Base-by-base conservation (phyloP, 495 filamentous ascomycete genomes). In the Penicillium pancosmium region DNA sequence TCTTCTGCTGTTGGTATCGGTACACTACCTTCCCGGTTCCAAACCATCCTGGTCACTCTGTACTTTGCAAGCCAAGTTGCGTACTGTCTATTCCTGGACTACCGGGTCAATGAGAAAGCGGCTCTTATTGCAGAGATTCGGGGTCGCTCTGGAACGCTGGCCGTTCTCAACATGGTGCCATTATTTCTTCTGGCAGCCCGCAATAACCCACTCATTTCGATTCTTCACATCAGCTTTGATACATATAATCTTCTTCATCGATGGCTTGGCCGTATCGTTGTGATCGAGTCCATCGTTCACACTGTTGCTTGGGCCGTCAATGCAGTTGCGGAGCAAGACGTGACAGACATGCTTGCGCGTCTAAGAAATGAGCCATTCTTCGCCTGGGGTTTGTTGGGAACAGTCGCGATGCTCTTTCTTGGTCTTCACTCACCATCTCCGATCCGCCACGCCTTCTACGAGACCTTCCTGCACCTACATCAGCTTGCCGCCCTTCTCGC, bases 241-340 rank as follows among this genome's bases (percentile, higher is more conserved):
- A 96, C 93, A 0, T 97, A 92, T 81, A 98, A 97, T 72, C 79
- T 97, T 27, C 75, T 98, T 31, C 94, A 98, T 72, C 87, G 94
- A 38, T 98, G 94, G 93, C 86, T 98, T 54, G 94, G 93, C 21
- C 89, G 94, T 18, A 86, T 97, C 21, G 85, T 95, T 7, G 86
- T 90, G 18, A 46, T 93, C 13, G 90, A 98, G 70, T 78, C 86
- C 5, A 43, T 97, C 49, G 79, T 86, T 12, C 94, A 98, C 68
- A 89, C 88, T 4, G 49, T 81, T 48, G 87, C 89, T 40, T 99
- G 86, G 83, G 77, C 76, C 48, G 68, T 81, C 67, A 83, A 87
- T 71, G 73, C 75, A 50, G 52, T 64, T 59, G 65, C 73, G 61
- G 73, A 78, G 60, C 63, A 73, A 54, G 62, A 66, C 13, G 62